phyloP scores from a whole-genome alignment of 768 basidiomycete genomes.

The Russula virescens region DNA sequence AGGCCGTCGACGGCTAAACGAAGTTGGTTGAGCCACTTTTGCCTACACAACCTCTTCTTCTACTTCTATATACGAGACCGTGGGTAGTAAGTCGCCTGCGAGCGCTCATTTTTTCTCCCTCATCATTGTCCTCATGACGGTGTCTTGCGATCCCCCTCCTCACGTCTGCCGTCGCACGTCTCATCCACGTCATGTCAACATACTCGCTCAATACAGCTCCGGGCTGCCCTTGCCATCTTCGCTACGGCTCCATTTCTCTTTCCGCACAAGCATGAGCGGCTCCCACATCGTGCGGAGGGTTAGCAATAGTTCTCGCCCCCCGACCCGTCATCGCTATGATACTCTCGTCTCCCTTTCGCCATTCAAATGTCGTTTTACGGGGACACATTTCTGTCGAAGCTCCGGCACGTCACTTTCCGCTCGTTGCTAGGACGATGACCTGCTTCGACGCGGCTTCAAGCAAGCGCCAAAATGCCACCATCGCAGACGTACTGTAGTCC shows the following conservation, averaged over 20 bases:
- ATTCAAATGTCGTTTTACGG: slow-evolving; percentile 3
- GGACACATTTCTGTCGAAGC: neutral
- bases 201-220: neutral
- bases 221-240: neutral
- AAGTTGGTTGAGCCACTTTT: no score
- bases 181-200: slow-evolving; percentile 18
- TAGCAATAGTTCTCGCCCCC: no score
- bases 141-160: neutral
- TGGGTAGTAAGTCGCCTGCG: no score
- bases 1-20: no score
- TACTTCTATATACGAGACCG: no score
- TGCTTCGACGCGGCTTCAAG: no score
- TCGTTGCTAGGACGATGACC: neutral
- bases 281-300: neutral
- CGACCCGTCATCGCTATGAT: slow-evolving; percentile 18
- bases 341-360: slow-evolving; percentile 10
- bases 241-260: neutral
- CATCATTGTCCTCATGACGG: neutral
- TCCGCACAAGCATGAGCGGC: slow-evolving; percentile 4
- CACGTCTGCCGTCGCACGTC: no score
- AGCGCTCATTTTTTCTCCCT: neutral
- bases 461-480: neutral
- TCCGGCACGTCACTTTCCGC: neutral
- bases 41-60: no score
- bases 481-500: slow-evolving; percentile 37